Evolutionary conservation across 441 rosid genomes (phyloP).

Genomic region (Adansonia grandidieri): DNA sequence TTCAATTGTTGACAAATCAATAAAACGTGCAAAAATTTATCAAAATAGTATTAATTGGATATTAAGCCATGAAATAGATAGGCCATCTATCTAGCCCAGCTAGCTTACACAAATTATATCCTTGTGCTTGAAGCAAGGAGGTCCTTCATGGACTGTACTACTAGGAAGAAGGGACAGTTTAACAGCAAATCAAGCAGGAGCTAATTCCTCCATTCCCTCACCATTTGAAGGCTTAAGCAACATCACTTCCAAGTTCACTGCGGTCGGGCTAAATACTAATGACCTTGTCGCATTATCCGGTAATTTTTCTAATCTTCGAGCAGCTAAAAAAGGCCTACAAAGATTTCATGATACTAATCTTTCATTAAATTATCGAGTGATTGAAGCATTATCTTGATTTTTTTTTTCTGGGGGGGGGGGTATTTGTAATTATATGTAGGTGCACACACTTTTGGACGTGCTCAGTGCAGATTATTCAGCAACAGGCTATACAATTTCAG

Average conservation of each 20-base stretch:
- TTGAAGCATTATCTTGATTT: background rate
- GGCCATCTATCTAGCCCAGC: background rate
- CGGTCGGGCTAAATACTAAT: constrained; percentile 48
- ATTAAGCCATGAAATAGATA: background rate
- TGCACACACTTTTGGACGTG: constrained; percentile 62
- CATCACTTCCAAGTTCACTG: constrained; percentile 44
- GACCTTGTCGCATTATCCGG: constrained; percentile 63
- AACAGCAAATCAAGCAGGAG: constrained; percentile 40
- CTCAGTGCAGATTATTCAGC: constrained; percentile 44
- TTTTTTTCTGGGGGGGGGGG: too few species aligned
- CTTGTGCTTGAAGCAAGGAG: constrained; percentile 44
- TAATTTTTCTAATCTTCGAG: constrained; percentile 17
- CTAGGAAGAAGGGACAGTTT: constrained; percentile 55
- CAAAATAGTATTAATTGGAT: background rate
- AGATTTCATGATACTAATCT: background rate
- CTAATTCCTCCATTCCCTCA: constrained; percentile 42
- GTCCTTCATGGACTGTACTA: constrained; percentile 51
- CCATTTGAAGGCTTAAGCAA: constrained; percentile 37
- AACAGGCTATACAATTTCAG: constrained; percentile 56
- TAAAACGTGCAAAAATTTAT: background rate
- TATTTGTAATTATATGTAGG: constrained; percentile 29
- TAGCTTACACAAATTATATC: background rate
- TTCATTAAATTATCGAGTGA: background rate
- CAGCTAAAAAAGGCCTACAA: too few species aligned
- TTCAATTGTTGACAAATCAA: background rate